phyloP scores from a whole-genome alignment of 164 flowering plant genomes.

The Aristolochia contorta region DNA sequence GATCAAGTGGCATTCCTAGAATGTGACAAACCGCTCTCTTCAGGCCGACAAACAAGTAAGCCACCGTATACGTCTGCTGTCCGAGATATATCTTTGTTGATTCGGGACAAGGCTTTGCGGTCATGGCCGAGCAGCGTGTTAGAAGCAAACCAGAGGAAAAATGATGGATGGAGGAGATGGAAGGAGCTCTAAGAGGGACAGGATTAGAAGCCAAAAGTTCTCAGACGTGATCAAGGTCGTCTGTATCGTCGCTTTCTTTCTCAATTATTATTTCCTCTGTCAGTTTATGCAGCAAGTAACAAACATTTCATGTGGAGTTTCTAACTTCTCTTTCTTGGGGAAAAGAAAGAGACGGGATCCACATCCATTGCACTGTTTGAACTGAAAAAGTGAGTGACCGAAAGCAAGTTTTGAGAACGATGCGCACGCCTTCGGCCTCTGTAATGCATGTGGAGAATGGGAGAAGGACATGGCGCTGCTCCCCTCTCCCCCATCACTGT shows the following conservation, averaged over 20 bases:
- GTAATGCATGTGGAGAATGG: conserved; percentile 13
- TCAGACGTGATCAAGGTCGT: background rate
- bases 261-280: background rate
- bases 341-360: background rate
- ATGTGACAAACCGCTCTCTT: too few species aligned
- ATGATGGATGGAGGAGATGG: too few species aligned
- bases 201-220: background rate
- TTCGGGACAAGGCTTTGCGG: too few species aligned
- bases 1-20: too few species aligned
- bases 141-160: too few species aligned
- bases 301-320: too few species aligned
- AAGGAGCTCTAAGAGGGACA: background rate
- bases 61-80: too few species aligned
- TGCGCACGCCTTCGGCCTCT: conserved; percentile 4
- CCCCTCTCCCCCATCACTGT: background rate
- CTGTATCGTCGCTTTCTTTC: background rate
- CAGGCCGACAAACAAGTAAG: too few species aligned
- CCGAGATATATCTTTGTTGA: too few species aligned
- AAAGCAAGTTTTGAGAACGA: conserved; percentile 3
- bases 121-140: too few species aligned
- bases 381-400: conserved; percentile 6
- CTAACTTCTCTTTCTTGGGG: background rate
- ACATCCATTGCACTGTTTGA: background rate
- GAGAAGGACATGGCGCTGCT: conserved; percentile 6
- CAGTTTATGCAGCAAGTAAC: background rate